Percentiles rank a stretch among this genome's conserved stretches.
These are phyloP conservation scores for Drechslerella stenobrocha DNA, from an alignment of 2,329 filamentous ascomycete species.

Conservation along the genomic window DNA sequence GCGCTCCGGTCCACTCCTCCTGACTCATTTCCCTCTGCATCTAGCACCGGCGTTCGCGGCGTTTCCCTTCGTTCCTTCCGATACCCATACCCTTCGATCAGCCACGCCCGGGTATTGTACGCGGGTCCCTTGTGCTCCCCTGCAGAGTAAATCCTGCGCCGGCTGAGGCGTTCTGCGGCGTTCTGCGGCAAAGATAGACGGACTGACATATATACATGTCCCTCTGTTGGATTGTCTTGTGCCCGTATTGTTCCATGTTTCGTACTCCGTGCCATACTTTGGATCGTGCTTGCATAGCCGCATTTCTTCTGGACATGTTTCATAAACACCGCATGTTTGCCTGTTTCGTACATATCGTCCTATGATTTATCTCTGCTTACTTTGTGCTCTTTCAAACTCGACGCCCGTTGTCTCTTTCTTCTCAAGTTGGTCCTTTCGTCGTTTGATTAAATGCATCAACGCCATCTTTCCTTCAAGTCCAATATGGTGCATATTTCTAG, in stretches of 20 bases:
- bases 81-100: constrained; percentile 1
- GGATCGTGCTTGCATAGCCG: too few relatives aligned
- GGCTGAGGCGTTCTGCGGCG: constrained; percentile 6
- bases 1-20: background rate
- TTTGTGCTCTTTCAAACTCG: background rate
- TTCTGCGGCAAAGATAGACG: constrained; percentile 4
- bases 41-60: background rate
- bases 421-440: background rate
- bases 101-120: constrained; percentile 1
- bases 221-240: background rate
- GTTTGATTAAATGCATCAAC: background rate
- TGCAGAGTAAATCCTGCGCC: constrained; percentile 2
- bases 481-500: background rate
- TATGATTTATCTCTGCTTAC: too few relatives aligned
- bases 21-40: background rate
- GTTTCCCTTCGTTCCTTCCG: constrained; percentile 1
- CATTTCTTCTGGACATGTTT: too few relatives aligned
- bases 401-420: background rate
- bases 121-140: background rate
- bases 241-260: background rate
- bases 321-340: too few relatives aligned
- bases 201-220: background rate
- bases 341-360: too few relatives aligned
- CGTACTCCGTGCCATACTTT: background rate
- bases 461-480: background rate